These are phyloP conservation scores for Salix arbutifolia DNA, from an alignment of 345 rosid genomes.

Conservation along the genomic window DNA sequence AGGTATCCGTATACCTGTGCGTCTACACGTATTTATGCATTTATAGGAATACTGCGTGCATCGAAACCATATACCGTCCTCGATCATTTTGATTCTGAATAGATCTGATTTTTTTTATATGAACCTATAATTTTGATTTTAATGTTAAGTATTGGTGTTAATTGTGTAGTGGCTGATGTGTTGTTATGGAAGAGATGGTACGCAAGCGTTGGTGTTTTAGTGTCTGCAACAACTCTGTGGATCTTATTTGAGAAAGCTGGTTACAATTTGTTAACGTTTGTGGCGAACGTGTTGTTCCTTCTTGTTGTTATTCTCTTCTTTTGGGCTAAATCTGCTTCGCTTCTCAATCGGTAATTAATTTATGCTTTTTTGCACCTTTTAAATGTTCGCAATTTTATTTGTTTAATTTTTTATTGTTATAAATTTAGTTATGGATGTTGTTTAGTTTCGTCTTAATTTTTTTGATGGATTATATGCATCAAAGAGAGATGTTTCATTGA, in stretches of 20 bases:
- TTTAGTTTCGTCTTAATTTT: no score
- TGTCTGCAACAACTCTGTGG: conserved; percentile 62
- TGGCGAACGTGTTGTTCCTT: conserved; percentile 68
- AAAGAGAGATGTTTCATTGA: neutral
- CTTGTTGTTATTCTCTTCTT: conserved; percentile 74
- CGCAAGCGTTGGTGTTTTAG: conserved; percentile 44
- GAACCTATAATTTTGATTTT: neutral
- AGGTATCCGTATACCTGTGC: conserved; percentile 34
- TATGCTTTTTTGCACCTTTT: neutral
- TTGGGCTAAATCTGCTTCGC: conserved; percentile 96
- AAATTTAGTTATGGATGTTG: neutral
- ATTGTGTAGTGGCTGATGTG: conserved; percentile 66
- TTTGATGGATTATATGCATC: neutral
- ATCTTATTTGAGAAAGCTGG: conserved; percentile 70
- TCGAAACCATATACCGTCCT: neutral
- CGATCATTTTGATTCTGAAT: conserved; percentile 7
- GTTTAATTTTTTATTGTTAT: no score
- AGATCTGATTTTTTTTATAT: conserved; percentile 15
- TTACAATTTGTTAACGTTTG: conserved; percentile 66
- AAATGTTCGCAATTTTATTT: neutral
- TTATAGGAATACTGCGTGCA: neutral
- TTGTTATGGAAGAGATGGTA: conserved; percentile 70
- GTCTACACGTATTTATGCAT: neutral
- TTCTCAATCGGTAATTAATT: conserved; percentile 67
- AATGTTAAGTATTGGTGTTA: neutral